phyloP scores from a whole-genome alignment of 768 basidiomycete species.

The Lactifluus rugatus region DNA sequence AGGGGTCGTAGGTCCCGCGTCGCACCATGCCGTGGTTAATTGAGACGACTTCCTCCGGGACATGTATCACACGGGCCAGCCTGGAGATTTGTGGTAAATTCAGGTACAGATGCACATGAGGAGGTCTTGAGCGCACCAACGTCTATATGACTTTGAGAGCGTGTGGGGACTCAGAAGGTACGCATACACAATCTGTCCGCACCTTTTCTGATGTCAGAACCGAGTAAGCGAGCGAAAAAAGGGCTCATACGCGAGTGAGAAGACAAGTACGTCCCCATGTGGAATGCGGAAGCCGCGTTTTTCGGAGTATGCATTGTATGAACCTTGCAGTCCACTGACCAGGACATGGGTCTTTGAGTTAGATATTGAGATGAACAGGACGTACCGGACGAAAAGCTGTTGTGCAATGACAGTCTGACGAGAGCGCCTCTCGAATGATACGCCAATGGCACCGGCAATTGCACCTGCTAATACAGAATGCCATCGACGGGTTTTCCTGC shows the following conservation, averaged over 20 bases:
- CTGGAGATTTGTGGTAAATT: neutral
- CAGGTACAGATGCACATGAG: neutral
- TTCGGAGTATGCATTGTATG: conserved; percentile 70
- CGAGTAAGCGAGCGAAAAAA: neutral
- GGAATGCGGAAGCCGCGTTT: conserved; percentile 63
- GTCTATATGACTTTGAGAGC: conserved; percentile 63
- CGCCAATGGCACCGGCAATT: conserved; percentile 58
- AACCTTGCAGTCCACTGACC: conserved; percentile 79
- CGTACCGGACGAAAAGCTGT: conserved; percentile 82
- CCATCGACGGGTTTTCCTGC: conserved; percentile 66
- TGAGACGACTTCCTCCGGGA: conserved; percentile 44
- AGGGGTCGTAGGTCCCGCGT: conserved; percentile 43
- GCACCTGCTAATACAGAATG: conserved; percentile 74
- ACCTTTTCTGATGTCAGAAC: conserved; percentile 33
- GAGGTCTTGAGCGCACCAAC: conserved; percentile 43
- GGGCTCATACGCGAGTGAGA: conserved; percentile 55
- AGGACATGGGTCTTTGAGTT: neutral
- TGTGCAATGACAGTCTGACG: conserved; percentile 64
- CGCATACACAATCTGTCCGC: conserved; percentile 78
- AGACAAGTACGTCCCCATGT: conserved; percentile 75
- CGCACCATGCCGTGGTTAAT: conserved; percentile 57
- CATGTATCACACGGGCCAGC: conserved; percentile 44
- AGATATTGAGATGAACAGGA: neutral
- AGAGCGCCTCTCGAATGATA: conserved; percentile 67
- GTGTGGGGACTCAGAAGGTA: conserved; percentile 75